phyloP scores from a whole-genome alignment of 371 early-diverging fungal genomes.

The Mucor sp. region DNA sequence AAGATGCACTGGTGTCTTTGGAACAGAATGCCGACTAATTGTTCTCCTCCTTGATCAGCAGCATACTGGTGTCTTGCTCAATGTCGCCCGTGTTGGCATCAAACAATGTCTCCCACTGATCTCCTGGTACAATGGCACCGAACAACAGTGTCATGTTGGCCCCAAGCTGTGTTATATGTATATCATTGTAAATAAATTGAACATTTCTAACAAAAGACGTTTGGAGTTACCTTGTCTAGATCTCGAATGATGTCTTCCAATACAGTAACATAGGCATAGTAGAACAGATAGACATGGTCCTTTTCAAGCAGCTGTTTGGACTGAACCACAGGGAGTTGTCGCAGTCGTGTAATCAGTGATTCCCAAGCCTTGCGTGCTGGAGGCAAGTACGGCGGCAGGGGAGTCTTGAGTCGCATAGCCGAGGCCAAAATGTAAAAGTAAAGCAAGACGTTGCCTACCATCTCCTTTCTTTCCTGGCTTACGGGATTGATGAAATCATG shows the following conservation, averaged over 20 bases:
- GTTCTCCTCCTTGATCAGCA: not conserved
- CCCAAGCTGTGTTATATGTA: constrained; percentile 30
- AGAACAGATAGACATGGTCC: constrained; percentile 62
- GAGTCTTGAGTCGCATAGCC: constrained; percentile 78
- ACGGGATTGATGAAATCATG: constrained; percentile 61
- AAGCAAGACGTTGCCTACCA: constrained; percentile 77
- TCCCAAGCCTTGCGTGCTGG: constrained; percentile 60
- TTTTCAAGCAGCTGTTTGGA: constrained; percentile 37
- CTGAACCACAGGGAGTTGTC: constrained; percentile 58
- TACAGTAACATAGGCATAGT: constrained; percentile 77
- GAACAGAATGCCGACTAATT: constrained; percentile 3
- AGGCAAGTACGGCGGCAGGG: constrained; percentile 82
- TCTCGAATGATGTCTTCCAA: constrained; percentile 81
- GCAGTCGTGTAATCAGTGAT: constrained; percentile 47
- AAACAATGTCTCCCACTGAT: constrained; percentile 46
- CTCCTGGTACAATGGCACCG: constrained; percentile 44
- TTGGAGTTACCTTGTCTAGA: constrained; percentile 51
- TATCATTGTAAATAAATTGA: not conserved
- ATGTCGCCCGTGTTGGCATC: constrained; percentile 16
- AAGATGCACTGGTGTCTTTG: constrained; percentile 6
- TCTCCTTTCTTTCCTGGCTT: constrained; percentile 58
- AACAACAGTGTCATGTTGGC: constrained; percentile 42
- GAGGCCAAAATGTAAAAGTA: constrained; percentile 82
- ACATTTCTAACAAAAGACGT: too few species aligned
- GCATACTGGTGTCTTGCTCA: constrained; percentile 5